Evolutionary conservation across 176 grass and related monocot genomes (phyloP).

Genomic region (Oryza coarctata): DNA sequence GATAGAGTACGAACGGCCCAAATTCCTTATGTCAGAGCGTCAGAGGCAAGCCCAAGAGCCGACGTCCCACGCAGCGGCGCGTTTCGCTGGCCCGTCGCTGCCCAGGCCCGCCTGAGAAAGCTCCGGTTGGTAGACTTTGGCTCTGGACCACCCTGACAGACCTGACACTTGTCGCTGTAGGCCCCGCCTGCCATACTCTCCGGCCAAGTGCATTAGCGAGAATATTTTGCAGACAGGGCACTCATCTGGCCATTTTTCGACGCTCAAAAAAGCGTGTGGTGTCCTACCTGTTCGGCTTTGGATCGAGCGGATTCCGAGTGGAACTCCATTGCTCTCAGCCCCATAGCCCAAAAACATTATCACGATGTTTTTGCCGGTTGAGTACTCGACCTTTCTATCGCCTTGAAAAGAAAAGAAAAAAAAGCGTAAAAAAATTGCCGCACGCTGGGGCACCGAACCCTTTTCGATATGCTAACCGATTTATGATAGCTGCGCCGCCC

Average conservation of each 20-base stretch:
- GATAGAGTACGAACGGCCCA: background rate
- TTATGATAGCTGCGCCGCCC: background rate
- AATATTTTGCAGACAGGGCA: too few relatives aligned
- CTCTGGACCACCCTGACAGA: too few relatives aligned
- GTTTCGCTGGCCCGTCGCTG: background rate
- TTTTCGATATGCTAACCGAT: too few relatives aligned
- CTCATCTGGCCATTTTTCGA: too few relatives aligned
- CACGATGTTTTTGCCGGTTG: too few relatives aligned
- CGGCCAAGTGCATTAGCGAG: too few relatives aligned
- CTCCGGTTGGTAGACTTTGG: too few relatives aligned
- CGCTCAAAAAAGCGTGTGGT: background rate
- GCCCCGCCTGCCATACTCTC: too few relatives aligned
- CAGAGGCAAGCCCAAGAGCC: background rate
- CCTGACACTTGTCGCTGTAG: too few relatives aligned
- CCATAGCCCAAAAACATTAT: background rate
- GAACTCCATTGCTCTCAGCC: background rate
- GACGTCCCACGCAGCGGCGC: background rate
- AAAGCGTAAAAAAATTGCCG: too few relatives aligned
- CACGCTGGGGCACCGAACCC: too few relatives aligned
- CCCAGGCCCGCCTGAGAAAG: background rate
- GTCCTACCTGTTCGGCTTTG: background rate
- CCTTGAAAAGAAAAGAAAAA: too few relatives aligned
- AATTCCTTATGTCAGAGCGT: background rate
- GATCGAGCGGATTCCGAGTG: background rate
- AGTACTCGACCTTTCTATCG: background rate